Conservation (phyloP, 2,329 filamentous ascomycete genomes). For the Coniosporium tulheliwenetii region DNA sequence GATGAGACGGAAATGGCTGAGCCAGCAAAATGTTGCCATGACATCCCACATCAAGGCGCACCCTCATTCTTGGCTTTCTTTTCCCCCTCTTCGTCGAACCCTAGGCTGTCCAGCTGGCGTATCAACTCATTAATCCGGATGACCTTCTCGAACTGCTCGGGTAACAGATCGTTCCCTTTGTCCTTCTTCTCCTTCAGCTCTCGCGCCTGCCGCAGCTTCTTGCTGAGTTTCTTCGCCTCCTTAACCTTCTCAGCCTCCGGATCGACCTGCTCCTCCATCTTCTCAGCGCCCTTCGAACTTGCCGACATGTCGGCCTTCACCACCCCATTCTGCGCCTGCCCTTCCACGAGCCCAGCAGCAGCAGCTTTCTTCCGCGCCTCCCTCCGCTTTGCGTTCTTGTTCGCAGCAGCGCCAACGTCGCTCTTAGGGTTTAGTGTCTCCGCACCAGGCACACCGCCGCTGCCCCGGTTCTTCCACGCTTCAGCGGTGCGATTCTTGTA, state of each 20-base stretch:
- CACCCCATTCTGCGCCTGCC: constrained; percentile 9
- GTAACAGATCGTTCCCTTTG: constrained; percentile 64
- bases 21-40: no score
- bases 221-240: constrained; percentile 78
- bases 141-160: constrained; percentile 93
- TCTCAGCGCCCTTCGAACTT: constrained; percentile 11
- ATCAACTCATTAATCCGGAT: constrained; percentile 94
- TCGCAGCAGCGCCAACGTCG: constrained; percentile 34
- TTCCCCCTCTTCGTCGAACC: constrained; percentile 68
- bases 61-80: constrained; percentile 22
- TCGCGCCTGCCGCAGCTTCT: constrained; percentile 87
- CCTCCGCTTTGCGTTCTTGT: constrained; percentile 74
- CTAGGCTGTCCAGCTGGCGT: constrained; percentile 69
- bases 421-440: constrained; percentile 30
- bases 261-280: constrained; percentile 36
- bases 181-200: constrained; percentile 88
- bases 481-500: constrained; percentile 90
- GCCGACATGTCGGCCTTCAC: constrained; percentile 1
- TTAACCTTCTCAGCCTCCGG: constrained; percentile 73
- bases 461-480: constrained; percentile 62
- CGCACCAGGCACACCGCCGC: constrained; percentile 59
- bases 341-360: constrained; percentile 14
- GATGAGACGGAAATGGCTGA: no score
- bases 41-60: no score
- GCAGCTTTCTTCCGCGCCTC: constrained; percentile 50